Evolutionary conservation across 2,329 filamentous ascomycete genomes (phyloP), one percentile per base, ranked within the genome.

Genomic region (Monilinia polystroma): DNA sequence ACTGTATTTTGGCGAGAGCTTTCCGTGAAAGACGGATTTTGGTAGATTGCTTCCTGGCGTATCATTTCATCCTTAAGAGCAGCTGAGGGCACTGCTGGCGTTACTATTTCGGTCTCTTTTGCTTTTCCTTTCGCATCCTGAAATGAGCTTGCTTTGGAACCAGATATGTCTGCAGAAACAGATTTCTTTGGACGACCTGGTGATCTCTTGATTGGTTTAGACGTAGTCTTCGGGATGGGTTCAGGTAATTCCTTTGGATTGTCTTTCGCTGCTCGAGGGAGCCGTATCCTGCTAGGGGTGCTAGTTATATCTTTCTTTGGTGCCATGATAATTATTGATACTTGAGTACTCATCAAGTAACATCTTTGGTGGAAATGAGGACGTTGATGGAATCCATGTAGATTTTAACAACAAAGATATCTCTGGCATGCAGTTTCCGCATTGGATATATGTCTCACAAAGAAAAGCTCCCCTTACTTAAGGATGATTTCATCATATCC

Each of bases 11-110:
- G 64, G 26, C 57, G 45, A 35, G 54, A 58, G 43, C 53, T 58
- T 26, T 59, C 52, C 23, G 47, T 65, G 14, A 53, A 64, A 43
- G 45, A 67, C 16, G 62, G 52, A 26, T 58, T 67, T 14, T 51
- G 64, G 14, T 66, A 55, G 14, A n/a, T 32, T 66, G 64, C 58
- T 63, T 66, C 64, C 49, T 66, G 64, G 29, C n/a, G 29, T 54
- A 67, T 54, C 18, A 65, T 67, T 45, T 64, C 4, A n/a, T 65
- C 43, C 11, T 10, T 10, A 8, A 12, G 10, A 35, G 14, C 16
- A 38, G 43, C 20, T 4, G 35, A 53, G 26, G 16, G 47, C n/a
- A 20, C 49, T 62, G 12, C 49, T 4, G 38, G 12, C 4, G 49
- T 29, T n/a, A 7, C 35, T 35, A 29, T 47, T 8, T 35, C 43